Evolutionary conservation across 176 grass and related monocot genomes (phyloP), one percentile per base, ranked within the genome.

Genomic region (Oryza australiensis): DNA sequence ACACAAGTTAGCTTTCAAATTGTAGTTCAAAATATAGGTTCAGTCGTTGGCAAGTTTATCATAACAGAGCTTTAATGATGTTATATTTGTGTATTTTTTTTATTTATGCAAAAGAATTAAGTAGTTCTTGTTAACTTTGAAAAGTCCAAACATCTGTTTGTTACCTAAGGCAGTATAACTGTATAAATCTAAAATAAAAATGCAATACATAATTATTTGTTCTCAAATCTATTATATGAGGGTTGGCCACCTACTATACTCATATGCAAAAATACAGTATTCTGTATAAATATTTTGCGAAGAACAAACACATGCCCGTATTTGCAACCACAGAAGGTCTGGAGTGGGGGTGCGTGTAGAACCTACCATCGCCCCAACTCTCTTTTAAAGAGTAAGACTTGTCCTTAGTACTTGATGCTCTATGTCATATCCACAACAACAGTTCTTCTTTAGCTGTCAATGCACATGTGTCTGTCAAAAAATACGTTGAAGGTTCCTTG

Each of bases 401-500:
- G 62, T 75, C 41, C 57, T 72, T 32, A 62, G 82, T 62, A 46
- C 41, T 77, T 81, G 64, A 41, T 77, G 11, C 28, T 70, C 10
- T 80, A 8, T 49, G 48, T 64, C 22, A 55, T 55, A 18, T 78
- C 64, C 66, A 34, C 26, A 59, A 16, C 30, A 20, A 76, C 65
- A 48, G 8, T n/a, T 79, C 32, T 79, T 34, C 51, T 72, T 60
- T 67, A 55, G 16, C 16, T 73, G 1, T 87, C 62, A 66, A n/a
- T 55, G 28, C 63, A 80, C 35, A 7, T 49, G 10, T 23, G 28
- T 64, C 22, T 26, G 13, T 27, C 26, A 30, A 59, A 73, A 65
- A 24, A 5, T 38, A 28, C 20, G 16, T 67, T 74, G 26, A 67
- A 68, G 7, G 74, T 70, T 84, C 0, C 20, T 22, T 68, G 42